Conservation (phyloP, 176 grass and related monocot species). For the Neostapfia colusana region DNA sequence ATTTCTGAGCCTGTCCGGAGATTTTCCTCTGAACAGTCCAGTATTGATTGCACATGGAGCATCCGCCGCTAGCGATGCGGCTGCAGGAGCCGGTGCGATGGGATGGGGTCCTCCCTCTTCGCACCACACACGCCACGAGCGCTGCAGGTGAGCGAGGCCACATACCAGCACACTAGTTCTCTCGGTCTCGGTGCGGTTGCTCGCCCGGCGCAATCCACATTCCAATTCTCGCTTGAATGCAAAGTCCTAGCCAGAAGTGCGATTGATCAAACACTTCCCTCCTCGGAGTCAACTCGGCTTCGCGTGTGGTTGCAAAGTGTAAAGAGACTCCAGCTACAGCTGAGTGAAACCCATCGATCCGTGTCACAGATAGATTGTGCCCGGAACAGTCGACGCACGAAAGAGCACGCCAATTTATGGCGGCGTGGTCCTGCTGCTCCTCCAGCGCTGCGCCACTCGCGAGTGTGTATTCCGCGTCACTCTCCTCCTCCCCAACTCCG, state of each 20-base stretch:
- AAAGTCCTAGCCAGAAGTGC: neutral
- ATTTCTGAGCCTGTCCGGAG: neutral
- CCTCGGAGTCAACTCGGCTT: neutral
- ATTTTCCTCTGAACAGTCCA: neutral
- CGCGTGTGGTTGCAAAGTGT: no score
- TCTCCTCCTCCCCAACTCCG: neutral
- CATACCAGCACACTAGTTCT: conserved; percentile 6
- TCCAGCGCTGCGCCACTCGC: conserved; percentile 17
- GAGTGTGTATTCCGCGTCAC: neutral
- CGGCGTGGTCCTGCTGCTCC: conserved; percentile 36
- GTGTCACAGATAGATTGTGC: conserved; percentile 6
- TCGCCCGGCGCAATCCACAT: neutral
- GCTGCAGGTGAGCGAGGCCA: neutral
- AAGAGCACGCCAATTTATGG: conserved; percentile 38
- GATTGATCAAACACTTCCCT: neutral
- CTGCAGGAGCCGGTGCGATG: neutral
- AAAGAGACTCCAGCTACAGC: no score
- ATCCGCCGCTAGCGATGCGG: conserved; percentile 10
- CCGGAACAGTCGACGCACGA: conserved; percentile 33
- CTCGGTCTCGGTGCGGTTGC: neutral
- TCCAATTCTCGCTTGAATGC: no score
- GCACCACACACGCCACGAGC: no score
- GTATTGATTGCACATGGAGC: conserved; percentile 56
- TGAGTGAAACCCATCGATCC: neutral
- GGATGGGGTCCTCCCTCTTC: neutral